A percentile compares a stretch with the other conserved stretches of the same genome.
Evolutionary conservation across 495 filamentous ascomycete species (phyloP).

Genomic region (Penicillium robsamsonii): DNA sequence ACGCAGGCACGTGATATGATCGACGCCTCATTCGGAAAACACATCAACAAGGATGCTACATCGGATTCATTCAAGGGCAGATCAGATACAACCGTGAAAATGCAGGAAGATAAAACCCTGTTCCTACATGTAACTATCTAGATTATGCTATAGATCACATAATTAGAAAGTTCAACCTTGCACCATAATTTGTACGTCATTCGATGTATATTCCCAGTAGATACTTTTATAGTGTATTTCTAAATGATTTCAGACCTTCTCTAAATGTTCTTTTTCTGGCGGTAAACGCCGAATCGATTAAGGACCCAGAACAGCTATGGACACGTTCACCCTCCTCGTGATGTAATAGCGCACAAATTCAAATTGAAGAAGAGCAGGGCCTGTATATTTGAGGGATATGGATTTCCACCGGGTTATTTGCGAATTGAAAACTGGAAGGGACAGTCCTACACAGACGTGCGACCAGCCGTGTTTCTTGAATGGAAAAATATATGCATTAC

Average conservation of each 20-base stretch:
- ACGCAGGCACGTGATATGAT: conserved; percentile 6
- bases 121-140: neutral
- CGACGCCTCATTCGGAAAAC: neutral
- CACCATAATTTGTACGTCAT: neutral
- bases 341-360: neutral
- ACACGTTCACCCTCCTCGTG: neutral
- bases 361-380: neutral
- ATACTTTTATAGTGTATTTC: neutral
- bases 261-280: neutral
- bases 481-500: neutral
- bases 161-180: neutral
- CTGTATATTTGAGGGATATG: neutral
- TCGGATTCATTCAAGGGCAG: neutral
- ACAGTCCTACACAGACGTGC: neutral
- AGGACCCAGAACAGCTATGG: neutral
- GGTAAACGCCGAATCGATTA: neutral
- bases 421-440: neutral
- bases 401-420: neutral
- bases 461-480: neutral
- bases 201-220: neutral
- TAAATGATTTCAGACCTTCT: neutral
- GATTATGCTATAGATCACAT: neutral
- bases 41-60: neutral
- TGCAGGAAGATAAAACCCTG: neutral
- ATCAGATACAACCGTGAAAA: neutral